These are phyloP conservation scores for Jackrogersella multiformis DNA, from an alignment of 495 filamentous ascomycete species.

Conservation along the genomic window DNA sequence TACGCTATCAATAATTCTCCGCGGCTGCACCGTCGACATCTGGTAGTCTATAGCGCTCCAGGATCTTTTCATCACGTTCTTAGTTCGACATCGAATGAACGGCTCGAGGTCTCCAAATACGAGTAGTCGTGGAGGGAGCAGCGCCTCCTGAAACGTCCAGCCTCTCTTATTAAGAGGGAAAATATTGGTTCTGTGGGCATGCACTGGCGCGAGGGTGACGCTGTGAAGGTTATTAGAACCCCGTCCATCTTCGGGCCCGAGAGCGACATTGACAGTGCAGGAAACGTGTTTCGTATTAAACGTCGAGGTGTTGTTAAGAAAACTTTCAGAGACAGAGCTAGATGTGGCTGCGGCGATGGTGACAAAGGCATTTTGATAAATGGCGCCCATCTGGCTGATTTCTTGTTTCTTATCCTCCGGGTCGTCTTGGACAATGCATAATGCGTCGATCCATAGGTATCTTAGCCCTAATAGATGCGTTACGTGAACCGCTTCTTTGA, in stretches of 20 bases:
- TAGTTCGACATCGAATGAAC: constrained; percentile 27
- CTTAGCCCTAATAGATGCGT: constrained; percentile 6
- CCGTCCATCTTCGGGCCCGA: not conserved
- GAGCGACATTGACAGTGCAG: constrained; percentile 15
- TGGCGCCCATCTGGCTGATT: constrained; percentile 30
- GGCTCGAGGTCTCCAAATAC: constrained; percentile 34
- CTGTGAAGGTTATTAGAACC: not conserved
- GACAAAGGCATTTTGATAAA: constrained; percentile 21
- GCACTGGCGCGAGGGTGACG: constrained; percentile 17
- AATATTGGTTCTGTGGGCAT: constrained; percentile 10
- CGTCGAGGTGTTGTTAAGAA: constrained; percentile 6
- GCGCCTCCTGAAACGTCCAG: constrained; percentile 28
- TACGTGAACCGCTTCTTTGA: constrained; percentile 14
- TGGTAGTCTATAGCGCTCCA: constrained; percentile 21
- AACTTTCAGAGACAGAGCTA: constrained; percentile 17
- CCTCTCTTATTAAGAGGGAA: constrained; percentile 31
- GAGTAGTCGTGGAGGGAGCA: constrained; percentile 19
- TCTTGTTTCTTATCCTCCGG: constrained; percentile 40
- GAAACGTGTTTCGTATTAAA: constrained; percentile 17
- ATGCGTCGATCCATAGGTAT: constrained; percentile 45
- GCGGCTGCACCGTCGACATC: constrained; percentile 10
- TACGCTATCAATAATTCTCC: constrained; percentile 18
- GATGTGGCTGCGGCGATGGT: constrained; percentile 27
- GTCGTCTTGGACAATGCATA: constrained; percentile 46
- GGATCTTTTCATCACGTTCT: constrained; percentile 21